Conservation (phyloP, 2,329 filamentous ascomycete genomes). For the Geosmithia putterillii region DNA sequence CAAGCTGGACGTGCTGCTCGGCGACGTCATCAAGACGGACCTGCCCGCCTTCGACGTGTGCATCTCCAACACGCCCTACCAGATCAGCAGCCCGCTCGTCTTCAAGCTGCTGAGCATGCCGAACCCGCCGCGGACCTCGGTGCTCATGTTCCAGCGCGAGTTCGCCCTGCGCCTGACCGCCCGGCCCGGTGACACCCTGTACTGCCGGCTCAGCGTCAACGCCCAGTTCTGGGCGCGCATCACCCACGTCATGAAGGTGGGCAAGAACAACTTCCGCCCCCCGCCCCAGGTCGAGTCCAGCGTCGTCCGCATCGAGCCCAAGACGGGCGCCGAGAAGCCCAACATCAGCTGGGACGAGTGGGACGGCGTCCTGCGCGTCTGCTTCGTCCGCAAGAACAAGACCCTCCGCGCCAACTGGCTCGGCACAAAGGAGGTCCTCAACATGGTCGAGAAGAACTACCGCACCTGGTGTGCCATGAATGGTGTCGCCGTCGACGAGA, state of each 20-base stretch:
- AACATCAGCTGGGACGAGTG: conserved; percentile 91
- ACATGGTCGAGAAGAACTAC: conserved; percentile 79
- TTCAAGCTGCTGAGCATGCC: conserved; percentile 78
- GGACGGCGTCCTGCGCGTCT: conserved; percentile 77
- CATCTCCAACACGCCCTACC: conserved; percentile 57
- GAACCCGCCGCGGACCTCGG: conserved; percentile 68
- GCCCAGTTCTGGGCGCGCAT: conserved; percentile 72
- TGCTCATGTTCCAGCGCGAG: conserved; percentile 96
- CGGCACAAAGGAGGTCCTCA: conserved; percentile 67
- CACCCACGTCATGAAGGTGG: conserved; percentile 79
- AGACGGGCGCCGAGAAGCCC: conserved; percentile 62
- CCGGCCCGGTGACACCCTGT: conserved; percentile 75
- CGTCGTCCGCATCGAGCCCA: conserved; percentile 82
- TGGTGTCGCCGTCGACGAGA: conserved; percentile 65
- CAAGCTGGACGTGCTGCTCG: conserved; percentile 75
- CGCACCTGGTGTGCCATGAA: conserved; percentile 82
- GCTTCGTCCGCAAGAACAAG: conserved; percentile 68
- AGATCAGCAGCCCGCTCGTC: conserved; percentile 84
- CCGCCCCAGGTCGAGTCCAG: conserved; percentile 87
- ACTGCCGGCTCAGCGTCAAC: conserved; percentile 84
- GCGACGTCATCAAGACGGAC: conserved; percentile 78
- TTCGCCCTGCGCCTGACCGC: conserved; percentile 87
- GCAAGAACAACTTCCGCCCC: conserved; percentile 91
- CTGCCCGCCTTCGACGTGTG: conserved; percentile 69
- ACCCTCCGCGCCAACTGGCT: conserved; percentile 74